phyloP scores from a whole-genome alignment of 2,329 filamentous ascomycete genomes.

The Clonostachys rhizophaga region DNA sequence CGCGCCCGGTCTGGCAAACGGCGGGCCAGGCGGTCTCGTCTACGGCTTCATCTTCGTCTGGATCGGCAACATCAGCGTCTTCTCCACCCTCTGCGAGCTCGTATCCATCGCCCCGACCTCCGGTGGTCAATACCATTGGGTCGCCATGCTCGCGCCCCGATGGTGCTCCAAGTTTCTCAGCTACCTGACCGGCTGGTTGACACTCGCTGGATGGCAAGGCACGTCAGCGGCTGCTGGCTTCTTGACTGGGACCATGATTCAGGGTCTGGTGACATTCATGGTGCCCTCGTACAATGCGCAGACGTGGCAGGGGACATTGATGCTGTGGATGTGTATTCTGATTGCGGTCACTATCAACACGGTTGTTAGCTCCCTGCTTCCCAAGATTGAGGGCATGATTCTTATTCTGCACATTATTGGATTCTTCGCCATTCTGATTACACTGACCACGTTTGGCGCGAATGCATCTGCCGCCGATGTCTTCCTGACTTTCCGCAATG shows the following conservation, averaged over 20 bases:
- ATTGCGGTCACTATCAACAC: conserved; percentile 46
- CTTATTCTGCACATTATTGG: conserved; percentile 39
- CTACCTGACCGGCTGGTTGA: conserved; percentile 44
- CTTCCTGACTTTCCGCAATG: conserved; percentile 37
- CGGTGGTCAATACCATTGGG: conserved; percentile 56
- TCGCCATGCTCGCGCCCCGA: conserved; percentile 45
- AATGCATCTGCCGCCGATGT: conserved; percentile 26
- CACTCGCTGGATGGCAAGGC: conserved; percentile 37
- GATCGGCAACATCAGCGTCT: conserved; percentile 29
- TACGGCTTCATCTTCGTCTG: conserved; percentile 39
- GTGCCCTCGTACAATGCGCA: conserved; percentile 28
- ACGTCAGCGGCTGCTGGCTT: conserved; percentile 32
- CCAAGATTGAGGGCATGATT: conserved; percentile 44
- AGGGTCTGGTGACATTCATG: conserved; percentile 34
- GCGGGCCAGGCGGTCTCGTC: conserved; percentile 28
- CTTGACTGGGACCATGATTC: conserved; percentile 35
- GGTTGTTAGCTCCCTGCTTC: conserved; percentile 34
- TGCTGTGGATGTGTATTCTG: conserved; percentile 40
- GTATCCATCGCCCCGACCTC: conserved; percentile 49
- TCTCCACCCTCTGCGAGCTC: conserved; percentile 41
- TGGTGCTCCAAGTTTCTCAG: conserved; percentile 45
- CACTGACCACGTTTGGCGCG: conserved; percentile 20
- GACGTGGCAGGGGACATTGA: conserved; percentile 42
- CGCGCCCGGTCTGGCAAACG: conserved; percentile 13
- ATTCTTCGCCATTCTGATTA: conserved; percentile 23